These are phyloP conservation scores for Quaeritorhiza haematococci DNA, from an alignment of 371 early-diverging fungal species.

Conservation along the genomic window DNA sequence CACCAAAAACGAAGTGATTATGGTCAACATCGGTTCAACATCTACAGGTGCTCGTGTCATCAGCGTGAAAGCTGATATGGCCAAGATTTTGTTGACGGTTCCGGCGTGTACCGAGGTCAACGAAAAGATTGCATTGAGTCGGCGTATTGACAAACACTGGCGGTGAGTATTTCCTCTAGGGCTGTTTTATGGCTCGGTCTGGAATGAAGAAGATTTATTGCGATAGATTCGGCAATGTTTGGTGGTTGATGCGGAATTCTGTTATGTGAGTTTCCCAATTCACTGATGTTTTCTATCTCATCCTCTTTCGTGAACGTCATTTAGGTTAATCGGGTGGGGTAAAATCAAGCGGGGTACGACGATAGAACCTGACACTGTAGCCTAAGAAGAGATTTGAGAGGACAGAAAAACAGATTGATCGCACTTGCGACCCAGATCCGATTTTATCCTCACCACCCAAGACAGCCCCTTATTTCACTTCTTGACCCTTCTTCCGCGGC, in stretches of 20 bases:
- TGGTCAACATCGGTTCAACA: constrained; percentile 98
- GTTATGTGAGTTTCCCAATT: constrained; percentile 1
- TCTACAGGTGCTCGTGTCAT: constrained; percentile 97
- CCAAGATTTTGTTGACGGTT: constrained; percentile 89
- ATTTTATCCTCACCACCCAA: too few species aligned
- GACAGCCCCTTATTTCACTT: too few species aligned
- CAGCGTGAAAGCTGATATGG: constrained; percentile 88
- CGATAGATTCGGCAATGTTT: neutral
- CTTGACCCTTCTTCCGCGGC: too few species aligned
- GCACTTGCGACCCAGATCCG: too few species aligned
- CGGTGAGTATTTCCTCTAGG: constrained; percentile 55
- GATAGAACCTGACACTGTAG: constrained; percentile 60
- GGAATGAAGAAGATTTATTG: neutral
- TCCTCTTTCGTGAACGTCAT: constrained; percentile 15
- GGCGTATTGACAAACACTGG: constrained; percentile 99
- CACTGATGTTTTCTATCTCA: neutral
- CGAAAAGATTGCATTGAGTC: constrained; percentile 96
- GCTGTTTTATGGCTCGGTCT: neutral
- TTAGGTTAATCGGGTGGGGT: constrained; percentile 95
- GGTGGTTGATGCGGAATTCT: neutral
- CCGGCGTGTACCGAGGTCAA: constrained; percentile 98
- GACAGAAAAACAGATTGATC: too few species aligned
- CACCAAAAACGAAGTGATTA: constrained; percentile 89
- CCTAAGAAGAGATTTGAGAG: too few species aligned
- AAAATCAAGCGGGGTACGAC: constrained; percentile 85